Evolutionary conservation across 768 basidiomycete genomes (phyloP).

Genomic region (Boletus eberwhitei): DNA sequence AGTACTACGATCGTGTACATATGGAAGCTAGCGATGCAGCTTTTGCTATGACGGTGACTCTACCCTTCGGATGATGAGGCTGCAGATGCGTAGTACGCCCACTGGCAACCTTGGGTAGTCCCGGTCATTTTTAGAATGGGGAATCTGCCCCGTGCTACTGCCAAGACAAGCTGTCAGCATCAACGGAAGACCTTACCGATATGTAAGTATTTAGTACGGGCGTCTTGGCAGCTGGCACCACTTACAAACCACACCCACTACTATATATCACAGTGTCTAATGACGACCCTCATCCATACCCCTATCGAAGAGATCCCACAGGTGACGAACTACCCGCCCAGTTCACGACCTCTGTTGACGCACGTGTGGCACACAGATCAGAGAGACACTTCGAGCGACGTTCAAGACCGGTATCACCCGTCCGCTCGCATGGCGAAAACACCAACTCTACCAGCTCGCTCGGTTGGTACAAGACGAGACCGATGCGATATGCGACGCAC

Average conservation of each 20-base stretch:
- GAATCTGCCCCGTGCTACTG: too few relatives aligned
- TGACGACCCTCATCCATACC: constrained; percentile 18
- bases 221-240: too few relatives aligned
- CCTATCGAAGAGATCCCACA: constrained; percentile 23
- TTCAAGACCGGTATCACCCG: constrained; percentile 51
- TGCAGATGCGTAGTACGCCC: too few relatives aligned
- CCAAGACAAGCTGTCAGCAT: too few relatives aligned
- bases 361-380: constrained; percentile 29
- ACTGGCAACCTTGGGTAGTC: too few relatives aligned
- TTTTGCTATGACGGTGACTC: too few relatives aligned
- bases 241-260: too few relatives aligned
- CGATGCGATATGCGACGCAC: constrained; percentile 45
- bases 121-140: too few relatives aligned
- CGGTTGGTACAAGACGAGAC: constrained; percentile 61
- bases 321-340: constrained; percentile 5
- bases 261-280: not conserved
- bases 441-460: constrained; percentile 63
- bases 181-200: too few relatives aligned
- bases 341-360: not conserved
- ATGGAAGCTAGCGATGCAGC: not conserved
- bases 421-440: constrained; percentile 57
- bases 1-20: too few relatives aligned
- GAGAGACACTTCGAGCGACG: constrained; percentile 38
- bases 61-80: too few relatives aligned
- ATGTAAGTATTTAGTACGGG: too few relatives aligned